These are phyloP conservation scores for Setaria italica DNA, from an alignment of 202 grass and related monocot genomes.

Conservation along the genomic window DNA sequence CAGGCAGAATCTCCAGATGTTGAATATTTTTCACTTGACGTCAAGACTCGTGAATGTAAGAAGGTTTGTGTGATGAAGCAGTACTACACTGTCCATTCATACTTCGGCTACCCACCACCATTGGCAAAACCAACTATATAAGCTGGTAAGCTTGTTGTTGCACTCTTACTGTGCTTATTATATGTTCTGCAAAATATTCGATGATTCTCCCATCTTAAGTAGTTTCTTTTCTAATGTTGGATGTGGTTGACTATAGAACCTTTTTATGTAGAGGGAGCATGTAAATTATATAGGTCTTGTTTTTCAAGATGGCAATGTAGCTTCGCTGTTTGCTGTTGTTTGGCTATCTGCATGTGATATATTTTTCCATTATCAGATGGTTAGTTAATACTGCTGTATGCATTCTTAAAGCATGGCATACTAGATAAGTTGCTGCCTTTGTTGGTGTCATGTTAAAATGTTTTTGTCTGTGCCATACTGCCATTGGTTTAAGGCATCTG, in stretches of 20 bases:
- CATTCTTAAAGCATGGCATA: background rate
- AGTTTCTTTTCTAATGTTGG: background rate
- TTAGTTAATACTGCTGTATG: background rate
- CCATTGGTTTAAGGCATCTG: background rate
- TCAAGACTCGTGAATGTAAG: conserved; percentile 22
- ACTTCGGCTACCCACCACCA: conserved; percentile 38
- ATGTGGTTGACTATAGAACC: background rate
- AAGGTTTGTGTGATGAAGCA: conserved; percentile 24
- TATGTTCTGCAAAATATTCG: background rate
- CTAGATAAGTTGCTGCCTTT: background rate
- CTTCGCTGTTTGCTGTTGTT: background rate
- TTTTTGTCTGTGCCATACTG: background rate
- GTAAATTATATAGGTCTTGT: background rate
- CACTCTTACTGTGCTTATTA: background rate
- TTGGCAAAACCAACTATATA: conserved; percentile 25
- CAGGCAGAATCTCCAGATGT: background rate
- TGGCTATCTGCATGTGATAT: background rate
- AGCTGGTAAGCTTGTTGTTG: conserved; percentile 11
- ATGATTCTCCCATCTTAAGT: conserved; percentile 1
- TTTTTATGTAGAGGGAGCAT: background rate
- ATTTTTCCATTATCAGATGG: background rate
- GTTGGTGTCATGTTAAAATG: background rate
- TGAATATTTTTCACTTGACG: conserved; percentile 30
- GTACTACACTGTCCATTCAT: background rate
- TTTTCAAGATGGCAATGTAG: background rate